Percentiles rank a stretch among this genome's conserved stretches.
Evolutionary conservation across 805 yeast species (phyloP).

Genomic region (Soucietia sequanensis): DNA sequence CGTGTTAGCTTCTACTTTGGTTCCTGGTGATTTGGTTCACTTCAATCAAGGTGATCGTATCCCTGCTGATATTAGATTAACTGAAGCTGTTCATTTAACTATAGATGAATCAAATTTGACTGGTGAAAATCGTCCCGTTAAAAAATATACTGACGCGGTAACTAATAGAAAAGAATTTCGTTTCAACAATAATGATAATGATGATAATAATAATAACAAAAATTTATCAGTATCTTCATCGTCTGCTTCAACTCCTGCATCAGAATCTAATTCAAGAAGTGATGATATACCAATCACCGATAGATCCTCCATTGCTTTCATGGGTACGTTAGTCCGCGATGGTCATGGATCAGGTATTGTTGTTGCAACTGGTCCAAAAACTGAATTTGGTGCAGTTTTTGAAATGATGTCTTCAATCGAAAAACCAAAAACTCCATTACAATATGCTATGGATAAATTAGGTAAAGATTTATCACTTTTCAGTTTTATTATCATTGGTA

Average conservation of each 20-base stretch:
- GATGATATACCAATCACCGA: conserved; percentile 58
- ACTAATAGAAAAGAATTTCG: conserved; percentile 6
- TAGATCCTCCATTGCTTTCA: conserved; percentile 79
- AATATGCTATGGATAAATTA: conserved; percentile 89
- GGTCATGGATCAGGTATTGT: conserved; percentile 96
- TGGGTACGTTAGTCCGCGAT: conserved; percentile 97
- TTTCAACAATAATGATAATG: background rate
- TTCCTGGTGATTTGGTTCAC: conserved; percentile 93
- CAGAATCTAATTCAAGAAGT: conserved; percentile 9
- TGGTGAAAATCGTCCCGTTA: conserved; percentile 90
- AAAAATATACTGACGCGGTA: conserved; percentile 54
- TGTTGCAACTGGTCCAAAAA: conserved; percentile 81
- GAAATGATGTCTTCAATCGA: conserved; percentile 94
- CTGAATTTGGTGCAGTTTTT: conserved; percentile 93
- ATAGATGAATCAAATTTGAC: conserved; percentile 94
- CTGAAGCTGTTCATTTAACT: conserved; percentile 72
- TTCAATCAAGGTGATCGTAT: conserved; percentile 92
- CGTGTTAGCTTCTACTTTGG: conserved; percentile 83
- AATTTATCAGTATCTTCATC: background rate
- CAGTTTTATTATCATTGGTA: conserved; percentile 83
- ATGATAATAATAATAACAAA: too few species aligned
- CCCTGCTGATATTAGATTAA: conserved; percentile 90
- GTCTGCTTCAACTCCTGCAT: conserved; percentile 10
- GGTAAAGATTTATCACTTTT: conserved; percentile 87
- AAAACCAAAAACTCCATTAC: conserved; percentile 97